These are phyloP conservation scores for Trypanosoma scelopori DNA, from an alignment of 208 protist genomes.

Conservation along the genomic window DNA sequence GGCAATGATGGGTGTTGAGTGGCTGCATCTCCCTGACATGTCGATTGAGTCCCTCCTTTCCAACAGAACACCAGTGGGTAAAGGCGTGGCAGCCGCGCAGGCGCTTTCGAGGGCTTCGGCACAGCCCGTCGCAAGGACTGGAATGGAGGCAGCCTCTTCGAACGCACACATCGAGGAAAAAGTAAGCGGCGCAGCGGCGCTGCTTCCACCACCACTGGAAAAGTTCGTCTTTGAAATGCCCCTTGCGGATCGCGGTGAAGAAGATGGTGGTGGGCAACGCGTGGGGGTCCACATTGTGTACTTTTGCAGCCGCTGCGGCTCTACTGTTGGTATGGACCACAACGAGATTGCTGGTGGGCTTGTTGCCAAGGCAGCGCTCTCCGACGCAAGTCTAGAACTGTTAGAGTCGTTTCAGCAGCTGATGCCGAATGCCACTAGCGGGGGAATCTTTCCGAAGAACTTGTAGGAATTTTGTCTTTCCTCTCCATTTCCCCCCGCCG, in stretches of 20 bases:
- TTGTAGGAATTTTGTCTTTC: constrained; percentile 8
- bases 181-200: background rate
- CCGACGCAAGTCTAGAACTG: constrained; percentile 43
- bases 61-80: constrained; percentile 1
- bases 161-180: constrained; percentile 2
- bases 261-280: background rate
- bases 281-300: constrained; percentile 36
- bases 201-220: constrained; percentile 2
- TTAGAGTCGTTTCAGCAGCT: constrained; percentile 56
- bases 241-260: background rate
- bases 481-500: background rate
- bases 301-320: constrained; percentile 67
- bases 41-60: constrained; percentile 17
- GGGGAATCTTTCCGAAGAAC: background rate
- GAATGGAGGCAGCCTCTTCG: too few species aligned
- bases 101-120: background rate
- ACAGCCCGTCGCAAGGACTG: constrained; percentile 4
- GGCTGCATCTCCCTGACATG: constrained; percentile 72
- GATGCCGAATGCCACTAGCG: constrained; percentile 11
- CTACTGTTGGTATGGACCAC: constrained; percentile 55
- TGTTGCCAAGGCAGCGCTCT: constrained; percentile 50
- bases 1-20: constrained; percentile 59
- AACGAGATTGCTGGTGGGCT: constrained; percentile 57
- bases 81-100: constrained; percentile 15
- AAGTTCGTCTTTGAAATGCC: constrained; percentile 19